Evolutionary conservation across 1,284 basidiomycete genomes (phyloP), one percentile per base, ranked within the genome.

Genomic region (Trichosporon sp.): DNA sequence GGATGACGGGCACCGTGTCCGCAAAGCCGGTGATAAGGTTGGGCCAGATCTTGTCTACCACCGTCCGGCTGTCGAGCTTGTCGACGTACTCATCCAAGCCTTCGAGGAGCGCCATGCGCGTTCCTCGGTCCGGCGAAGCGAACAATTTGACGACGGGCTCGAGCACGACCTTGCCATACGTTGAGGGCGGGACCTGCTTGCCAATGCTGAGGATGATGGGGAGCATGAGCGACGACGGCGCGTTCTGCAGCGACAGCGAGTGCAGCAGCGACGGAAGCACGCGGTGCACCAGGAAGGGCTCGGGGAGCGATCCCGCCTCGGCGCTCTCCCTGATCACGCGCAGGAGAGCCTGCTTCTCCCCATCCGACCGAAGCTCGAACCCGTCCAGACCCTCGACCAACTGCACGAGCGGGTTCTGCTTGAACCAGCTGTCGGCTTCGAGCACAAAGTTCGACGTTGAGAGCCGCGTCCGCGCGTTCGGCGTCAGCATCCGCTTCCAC

Each of bases 11-110:
- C 0, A 98, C 92, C 0, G 94, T 96, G 81, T 99, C 97, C 3
- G 91, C 88, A 80, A 99, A 98, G 0, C 97, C 97, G 2, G 94
- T 94, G 89, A 94, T 94, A 75, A 99, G 85, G 85, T 95, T 88
- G 0, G 96, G 96, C 90, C 96, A 99, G 12, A 99, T 88, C 80
- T 93, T 93, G 67, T 96, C 92, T 63, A 88, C 88, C 1, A 98
- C 93, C 0, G 87, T 89, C 82, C 91, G 91, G 79, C 91, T 90
- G 79, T 97, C 94, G 69, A 99, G 84, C 78, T 92, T 93, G 67
- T 96, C 93, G 1, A 88, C 89, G 80, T 94, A 98, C 73, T 94
- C 90, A 1, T 89, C 86, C 46, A 99, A 84, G 48, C 91, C 90
- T 63, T 98, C 95, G 12, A 99, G 87, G 48, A 99, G 84, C 1